Evolutionary conservation across 108 stramenopile species (phyloP), one percentile per base, ranked within the genome.

Genomic region (Skeletonema grethae): DNA sequence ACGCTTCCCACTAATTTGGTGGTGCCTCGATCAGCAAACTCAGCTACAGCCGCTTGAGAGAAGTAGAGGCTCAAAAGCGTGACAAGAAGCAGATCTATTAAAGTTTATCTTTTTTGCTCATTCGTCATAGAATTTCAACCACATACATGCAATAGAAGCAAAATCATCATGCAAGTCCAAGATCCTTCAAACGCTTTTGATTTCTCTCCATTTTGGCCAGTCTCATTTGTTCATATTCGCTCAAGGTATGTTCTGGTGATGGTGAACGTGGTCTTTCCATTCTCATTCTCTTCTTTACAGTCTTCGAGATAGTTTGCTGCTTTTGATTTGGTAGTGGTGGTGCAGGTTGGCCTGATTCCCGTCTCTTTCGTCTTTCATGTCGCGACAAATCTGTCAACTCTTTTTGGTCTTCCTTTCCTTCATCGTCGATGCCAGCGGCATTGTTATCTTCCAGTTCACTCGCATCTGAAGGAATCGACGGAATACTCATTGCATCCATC

Each of bases 1-100:
- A n/a, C 30, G 0, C n/a, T 84, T 0, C 85, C 85, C 7, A 82
- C 77, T 7, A 82, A 86, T 61, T 38, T 85, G 34, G 67, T 83
- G 24, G 58, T 76, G 9, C 72, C 79, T 34, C 53, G 61, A 32
- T 20, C 71, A 6, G 46, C 32, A 18, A 79, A 78, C 45, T 31
- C 7, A 43, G 15, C 41, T 43, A 4, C 41, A 15, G 15, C 41
- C 15, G 15, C 3, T 43, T 13, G 41, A n/a, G 41, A 3, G 3
- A 10, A n/a, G 41, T 15, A 43, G 41, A 43, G 41, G 2, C 41
- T 43, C 41, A 43, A 43, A 43, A n/a, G 15, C 41, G 41, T 43
- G 41, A n/a, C 41, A 43, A n/a, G 41, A 43, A 43, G 4, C 15
- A 43, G 41, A 43, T 3, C 15, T n/a, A 15, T 15, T 5, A 43